A percentile compares a stretch with the other conserved stretches of the same genome.
Conservation (phyloP, 106 monocot species). For the Hemerocallis citrina region DNA sequence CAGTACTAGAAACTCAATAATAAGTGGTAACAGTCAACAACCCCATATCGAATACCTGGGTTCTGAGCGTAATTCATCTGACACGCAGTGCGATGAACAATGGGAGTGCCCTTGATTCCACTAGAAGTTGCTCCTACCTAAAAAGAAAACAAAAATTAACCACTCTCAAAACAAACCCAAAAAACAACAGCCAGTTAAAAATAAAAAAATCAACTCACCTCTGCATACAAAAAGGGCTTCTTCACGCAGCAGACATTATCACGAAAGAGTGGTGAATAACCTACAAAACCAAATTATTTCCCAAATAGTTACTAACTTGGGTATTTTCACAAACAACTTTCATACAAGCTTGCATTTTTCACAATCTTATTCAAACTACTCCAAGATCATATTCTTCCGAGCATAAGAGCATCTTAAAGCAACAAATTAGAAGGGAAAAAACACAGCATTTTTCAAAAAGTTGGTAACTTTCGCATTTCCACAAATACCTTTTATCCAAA, state of each 20-base stretch:
- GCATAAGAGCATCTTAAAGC: too few relatives aligned
- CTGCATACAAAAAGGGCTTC: not conserved
- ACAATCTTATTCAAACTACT: not conserved
- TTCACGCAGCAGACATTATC: not conserved
- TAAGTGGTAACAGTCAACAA: too few relatives aligned
- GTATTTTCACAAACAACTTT: too few relatives aligned
- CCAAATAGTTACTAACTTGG: too few relatives aligned
- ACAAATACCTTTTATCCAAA: too few relatives aligned
- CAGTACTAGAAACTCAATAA: too few relatives aligned
- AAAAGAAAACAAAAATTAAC: not conserved
- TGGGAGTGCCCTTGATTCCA: not conserved
- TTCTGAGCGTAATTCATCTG: not conserved
- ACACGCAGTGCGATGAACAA: not conserved
- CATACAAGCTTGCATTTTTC: not conserved
- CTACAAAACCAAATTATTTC: not conserved
- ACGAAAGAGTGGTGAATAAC: not conserved
- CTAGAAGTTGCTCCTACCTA: conserved; percentile 5
- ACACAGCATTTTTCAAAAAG: too few relatives aligned
- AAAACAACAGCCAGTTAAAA: not conserved
- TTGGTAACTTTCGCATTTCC: too few relatives aligned
- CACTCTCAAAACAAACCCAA: not conserved
- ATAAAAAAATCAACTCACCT: not conserved
- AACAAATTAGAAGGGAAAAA: too few relatives aligned
- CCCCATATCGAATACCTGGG: not conserved
- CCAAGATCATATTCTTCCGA: too few relatives aligned